Percentiles rank a stretch among this genome's conserved stretches.
These are phyloP conservation scores for Boletus coccyginus DNA, from an alignment of 768 basidiomycete species.

Conservation along the genomic window DNA sequence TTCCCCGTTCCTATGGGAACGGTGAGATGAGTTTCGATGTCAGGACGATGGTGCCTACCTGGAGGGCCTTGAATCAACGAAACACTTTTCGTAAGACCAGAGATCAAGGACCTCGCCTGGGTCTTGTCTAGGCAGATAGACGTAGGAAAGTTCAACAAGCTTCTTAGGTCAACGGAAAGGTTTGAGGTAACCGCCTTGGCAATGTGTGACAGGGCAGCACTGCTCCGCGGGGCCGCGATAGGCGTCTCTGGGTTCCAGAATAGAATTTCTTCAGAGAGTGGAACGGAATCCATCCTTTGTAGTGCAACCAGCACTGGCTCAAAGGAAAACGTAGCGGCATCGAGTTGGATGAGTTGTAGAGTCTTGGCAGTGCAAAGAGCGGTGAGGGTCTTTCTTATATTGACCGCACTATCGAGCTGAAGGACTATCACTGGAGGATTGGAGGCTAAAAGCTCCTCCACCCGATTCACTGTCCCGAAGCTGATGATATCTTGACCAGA, in stretches of 20 bases:
- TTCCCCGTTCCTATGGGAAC: conserved; percentile 59
- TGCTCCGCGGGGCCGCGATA: not conserved
- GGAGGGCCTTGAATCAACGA: conserved; percentile 72
- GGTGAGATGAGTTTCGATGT: not conserved
- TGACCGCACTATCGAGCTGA: conserved; percentile 47
- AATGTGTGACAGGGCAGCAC: conserved; percentile 7
- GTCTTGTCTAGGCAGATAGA: conserved; percentile 48
- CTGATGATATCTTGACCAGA: conserved; percentile 45
- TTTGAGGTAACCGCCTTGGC: conserved; percentile 28
- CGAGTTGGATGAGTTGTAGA: conserved; percentile 51
- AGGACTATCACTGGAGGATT: conserved; percentile 51
- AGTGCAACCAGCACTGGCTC: conserved; percentile 59
- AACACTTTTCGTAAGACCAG: conserved; percentile 51
- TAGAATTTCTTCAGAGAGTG: conserved; percentile 50
- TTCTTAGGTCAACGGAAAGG: conserved; percentile 38
- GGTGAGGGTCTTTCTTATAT: conserved; percentile 36
- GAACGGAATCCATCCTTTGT: conserved; percentile 41
- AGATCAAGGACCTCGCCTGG: conserved; percentile 45
- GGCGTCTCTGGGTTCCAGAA: conserved; percentile 42
- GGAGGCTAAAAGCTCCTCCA: conserved; percentile 48
- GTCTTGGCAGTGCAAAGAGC: conserved; percentile 32
- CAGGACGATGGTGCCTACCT: conserved; percentile 36
- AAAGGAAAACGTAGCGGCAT: conserved; percentile 58
- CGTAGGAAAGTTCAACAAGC: conserved; percentile 33
- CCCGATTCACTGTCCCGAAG: no score